Conservation (phyloP, 805 yeast genomes). For the Zygosaccharomyces rouxii region DNA sequence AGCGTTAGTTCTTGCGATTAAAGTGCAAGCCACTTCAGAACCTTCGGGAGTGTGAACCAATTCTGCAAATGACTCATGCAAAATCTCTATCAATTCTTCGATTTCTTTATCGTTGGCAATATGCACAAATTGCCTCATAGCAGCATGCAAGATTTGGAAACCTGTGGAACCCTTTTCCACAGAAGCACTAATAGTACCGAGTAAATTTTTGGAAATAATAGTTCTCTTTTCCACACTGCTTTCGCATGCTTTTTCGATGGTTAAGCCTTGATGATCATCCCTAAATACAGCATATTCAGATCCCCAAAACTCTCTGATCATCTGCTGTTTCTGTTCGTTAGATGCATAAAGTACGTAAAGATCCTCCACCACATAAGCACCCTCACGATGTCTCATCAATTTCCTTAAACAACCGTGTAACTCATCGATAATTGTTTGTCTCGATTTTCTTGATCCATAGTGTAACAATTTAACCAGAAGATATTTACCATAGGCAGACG, state of each 20-base stretch:
- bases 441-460: conserved; percentile 81
- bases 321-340: conserved; percentile 78
- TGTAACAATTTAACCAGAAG: conserved; percentile 81
- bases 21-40: conserved; percentile 78
- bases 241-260: conserved; percentile 58
- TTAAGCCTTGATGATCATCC: conserved; percentile 61
- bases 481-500: conserved; percentile 91
- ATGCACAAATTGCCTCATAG: conserved; percentile 81
- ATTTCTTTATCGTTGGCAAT: conserved; percentile 64
- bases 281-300: conserved; percentile 88
- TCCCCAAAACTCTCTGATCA: conserved; percentile 96
- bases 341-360: conserved; percentile 79
- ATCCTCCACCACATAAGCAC: conserved; percentile 96
- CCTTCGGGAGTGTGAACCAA: conserved; percentile 95
- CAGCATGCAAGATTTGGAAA: conserved; percentile 92
- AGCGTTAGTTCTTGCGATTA: conserved; percentile 79
- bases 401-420: conserved; percentile 87
- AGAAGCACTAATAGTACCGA: conserved; percentile 80
- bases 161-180: conserved; percentile 96
- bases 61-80: conserved; percentile 88
- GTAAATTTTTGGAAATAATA: conserved; percentile 67
- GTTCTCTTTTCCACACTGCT: conserved; percentile 75
- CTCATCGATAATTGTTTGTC: conserved; percentile 73
- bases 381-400: conserved; percentile 94
- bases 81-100: conserved; percentile 74